Base-by-base conservation (phyloP, 108 stramenopile species). In the Cyclostephanos tholiformis region DNA sequence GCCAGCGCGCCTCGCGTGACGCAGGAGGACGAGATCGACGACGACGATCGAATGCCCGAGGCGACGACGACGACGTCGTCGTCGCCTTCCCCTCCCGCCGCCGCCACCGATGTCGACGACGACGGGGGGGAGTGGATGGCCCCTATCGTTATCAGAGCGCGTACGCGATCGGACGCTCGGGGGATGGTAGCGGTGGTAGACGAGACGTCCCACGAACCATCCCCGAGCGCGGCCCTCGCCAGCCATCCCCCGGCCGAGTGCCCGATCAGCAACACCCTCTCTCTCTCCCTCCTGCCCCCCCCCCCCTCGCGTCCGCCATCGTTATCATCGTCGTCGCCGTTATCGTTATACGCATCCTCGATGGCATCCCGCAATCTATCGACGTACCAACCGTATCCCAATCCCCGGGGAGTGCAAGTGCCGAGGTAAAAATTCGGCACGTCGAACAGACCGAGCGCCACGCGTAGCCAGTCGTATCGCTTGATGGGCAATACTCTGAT, bases 181-280 rank as follows among this genome's bases (percentile, higher is more conserved):
- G 57, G 3, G 32, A 32, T 4, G 32, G 32, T n/a, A n/a, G n/a
- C n/a, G n/a, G n/a, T n/a, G n/a, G n/a, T n/a, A 32, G 32, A 32
- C 60, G 30, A 14, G 13, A 69, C 72, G 25, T 76, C 81, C 87
- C 87, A 86, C 19, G 74, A 64, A 39, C 87, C 86, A 65, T 86
- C 87, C 7, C 88, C 95, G 67, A 97, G 49, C 17, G 95, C 90
- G 6, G 96, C 95, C 22, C 96, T 84, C 11, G 87, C 94, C 65
- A 97, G 73, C 96, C 96, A 97, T 9, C 96, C 96, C 1, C 96
- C 96, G 0, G 96, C 96, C 7, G 84, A 86, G 73, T 96, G 95
- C 2, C 86, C 92, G 46, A 96, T 65, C 26, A 97, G 23, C 13
- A 96, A 9, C 0, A 91, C 86, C 53, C 83, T 86, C 20, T 83